Evolutionary conservation across 768 basidiomycete species (phyloP).

Genomic region (Albatrellus ellisii): DNA sequence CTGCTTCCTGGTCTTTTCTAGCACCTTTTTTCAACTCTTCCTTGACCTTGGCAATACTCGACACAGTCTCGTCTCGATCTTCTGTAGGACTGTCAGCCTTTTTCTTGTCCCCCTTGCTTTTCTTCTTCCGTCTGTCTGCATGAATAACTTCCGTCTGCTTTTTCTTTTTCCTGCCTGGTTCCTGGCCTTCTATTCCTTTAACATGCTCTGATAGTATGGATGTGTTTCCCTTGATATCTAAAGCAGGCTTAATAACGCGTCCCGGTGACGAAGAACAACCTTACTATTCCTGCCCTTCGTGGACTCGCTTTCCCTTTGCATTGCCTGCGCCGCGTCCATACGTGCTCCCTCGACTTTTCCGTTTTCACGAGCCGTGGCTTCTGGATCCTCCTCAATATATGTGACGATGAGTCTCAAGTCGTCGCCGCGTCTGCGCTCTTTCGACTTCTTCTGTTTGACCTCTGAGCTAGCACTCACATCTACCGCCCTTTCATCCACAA

Average conservation of each 20-base stretch:
- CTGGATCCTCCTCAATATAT: neutral
- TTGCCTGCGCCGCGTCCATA: neutral
- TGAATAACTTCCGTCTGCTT: neutral
- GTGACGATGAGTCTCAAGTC: neutral
- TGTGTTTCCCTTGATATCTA: too few relatives aligned
- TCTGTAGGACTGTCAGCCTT: conserved; percentile 11
- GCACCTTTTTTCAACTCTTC: too few relatives aligned
- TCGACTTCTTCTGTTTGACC: conserved; percentile 8
- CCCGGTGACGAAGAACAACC: too few relatives aligned
- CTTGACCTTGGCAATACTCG: too few relatives aligned
- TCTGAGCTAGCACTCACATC: neutral
- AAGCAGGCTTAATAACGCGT: too few relatives aligned
- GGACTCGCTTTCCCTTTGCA: too few relatives aligned
- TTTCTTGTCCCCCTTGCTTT: conserved; percentile 4
- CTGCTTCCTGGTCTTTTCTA: too few relatives aligned
- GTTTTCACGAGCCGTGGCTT: neutral
- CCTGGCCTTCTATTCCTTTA: neutral
- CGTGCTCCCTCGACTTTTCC: neutral
- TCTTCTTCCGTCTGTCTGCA: conserved; percentile 4
- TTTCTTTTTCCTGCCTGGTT: conserved; percentile 1
- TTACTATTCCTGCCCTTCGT: too few relatives aligned
- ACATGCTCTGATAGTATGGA: neutral
- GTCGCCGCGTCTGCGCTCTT: conserved; percentile 2
- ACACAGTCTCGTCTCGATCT: too few relatives aligned
- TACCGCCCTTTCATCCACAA: neutral